Percentiles rank a stretch among this genome's conserved stretches.
Evolutionary conservation across 176 grass and related monocot species (phyloP).

Genomic region (Rhynchospora breviuscula): DNA sequence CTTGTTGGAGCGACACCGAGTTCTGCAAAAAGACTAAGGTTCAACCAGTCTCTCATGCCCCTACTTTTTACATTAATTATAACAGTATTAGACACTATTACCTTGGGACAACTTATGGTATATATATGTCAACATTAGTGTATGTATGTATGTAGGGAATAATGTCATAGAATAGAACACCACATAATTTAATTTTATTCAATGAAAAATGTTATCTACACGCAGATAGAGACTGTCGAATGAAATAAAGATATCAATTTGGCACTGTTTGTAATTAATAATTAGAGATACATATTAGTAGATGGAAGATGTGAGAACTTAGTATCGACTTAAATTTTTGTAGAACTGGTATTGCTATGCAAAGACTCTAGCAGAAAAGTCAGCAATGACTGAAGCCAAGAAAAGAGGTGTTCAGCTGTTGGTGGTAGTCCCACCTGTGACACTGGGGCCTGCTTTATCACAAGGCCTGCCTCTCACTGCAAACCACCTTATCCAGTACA

Average conservation of each 20-base stretch:
- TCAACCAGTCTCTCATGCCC: neutral
- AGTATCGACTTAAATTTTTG: too few relatives aligned
- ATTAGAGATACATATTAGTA: too few relatives aligned
- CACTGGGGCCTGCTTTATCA: constrained; percentile 33
- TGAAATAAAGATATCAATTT: too few relatives aligned
- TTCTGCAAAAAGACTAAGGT: constrained; percentile 37
- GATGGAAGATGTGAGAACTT: too few relatives aligned
- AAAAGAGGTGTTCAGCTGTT: constrained; percentile 28
- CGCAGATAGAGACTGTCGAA: too few relatives aligned
- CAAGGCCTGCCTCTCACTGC: constrained; percentile 29
- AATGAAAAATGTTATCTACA: too few relatives aligned
- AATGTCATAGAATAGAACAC: neutral
- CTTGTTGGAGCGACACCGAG: constrained; percentile 49
- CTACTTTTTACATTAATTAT: neutral
- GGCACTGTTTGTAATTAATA: too few relatives aligned
- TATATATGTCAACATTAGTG: too few relatives aligned
- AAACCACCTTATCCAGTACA: constrained; percentile 34
- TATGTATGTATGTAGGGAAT: neutral
- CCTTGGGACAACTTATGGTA: too few relatives aligned
- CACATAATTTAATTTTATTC: neutral
- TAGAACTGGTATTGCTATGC: constrained; percentile 52
- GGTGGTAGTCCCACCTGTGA: constrained; percentile 10
- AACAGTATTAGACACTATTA: too few relatives aligned
- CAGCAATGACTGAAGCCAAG: constrained; percentile 28
- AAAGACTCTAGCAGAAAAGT: constrained; percentile 44